These are phyloP conservation scores for Alnus rubra DNA, from an alignment of 306 rosid species.

Conservation along the genomic window DNA sequence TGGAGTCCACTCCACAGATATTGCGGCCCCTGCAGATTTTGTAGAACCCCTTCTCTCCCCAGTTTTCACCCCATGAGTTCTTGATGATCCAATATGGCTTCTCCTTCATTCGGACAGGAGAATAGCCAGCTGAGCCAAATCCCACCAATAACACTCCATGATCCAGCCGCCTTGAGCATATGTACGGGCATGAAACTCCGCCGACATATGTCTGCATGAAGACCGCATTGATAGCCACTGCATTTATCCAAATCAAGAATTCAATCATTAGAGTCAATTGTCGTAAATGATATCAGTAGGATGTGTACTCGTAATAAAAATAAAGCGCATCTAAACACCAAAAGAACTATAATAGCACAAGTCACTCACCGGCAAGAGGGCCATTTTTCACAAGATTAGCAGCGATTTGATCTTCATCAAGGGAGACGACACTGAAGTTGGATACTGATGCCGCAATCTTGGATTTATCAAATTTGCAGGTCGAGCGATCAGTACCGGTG, in stretches of 20 bases:
- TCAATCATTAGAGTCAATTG: slow-evolving; percentile 3
- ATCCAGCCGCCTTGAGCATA: slow-evolving; percentile 70
- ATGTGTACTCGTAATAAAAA: background rate
- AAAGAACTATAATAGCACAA: background rate
- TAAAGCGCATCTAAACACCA: background rate
- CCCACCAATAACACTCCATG: slow-evolving; percentile 93
- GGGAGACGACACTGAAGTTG: slow-evolving; percentile 85
- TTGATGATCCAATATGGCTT: slow-evolving; percentile 93
- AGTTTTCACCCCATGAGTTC: slow-evolving; percentile 87
- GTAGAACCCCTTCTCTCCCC: slow-evolving; percentile 96
- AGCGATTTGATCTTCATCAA: slow-evolving; percentile 85
- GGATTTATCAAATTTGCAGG: slow-evolving; percentile 77
- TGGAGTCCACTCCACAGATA: slow-evolving; percentile 84
- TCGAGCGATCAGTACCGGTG: slow-evolving; percentile 61
- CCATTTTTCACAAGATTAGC: slow-evolving; percentile 93
- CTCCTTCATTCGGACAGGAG: slow-evolving; percentile 81
- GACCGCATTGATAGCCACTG: slow-evolving; percentile 96
- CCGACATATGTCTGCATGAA: slow-evolving; percentile 92
- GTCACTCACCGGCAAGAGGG: slow-evolving; percentile 78
- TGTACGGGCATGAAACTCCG: slow-evolving; percentile 93
- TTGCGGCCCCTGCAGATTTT: slow-evolving; percentile 84
- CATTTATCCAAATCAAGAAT: slow-evolving; percentile 20
- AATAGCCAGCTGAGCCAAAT: slow-evolving; percentile 68
- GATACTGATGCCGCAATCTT: slow-evolving; percentile 86
- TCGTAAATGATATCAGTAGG: background rate